phyloP scores from a whole-genome alignment of 495 filamentous ascomycete genomes.

The Podospora comata region DNA sequence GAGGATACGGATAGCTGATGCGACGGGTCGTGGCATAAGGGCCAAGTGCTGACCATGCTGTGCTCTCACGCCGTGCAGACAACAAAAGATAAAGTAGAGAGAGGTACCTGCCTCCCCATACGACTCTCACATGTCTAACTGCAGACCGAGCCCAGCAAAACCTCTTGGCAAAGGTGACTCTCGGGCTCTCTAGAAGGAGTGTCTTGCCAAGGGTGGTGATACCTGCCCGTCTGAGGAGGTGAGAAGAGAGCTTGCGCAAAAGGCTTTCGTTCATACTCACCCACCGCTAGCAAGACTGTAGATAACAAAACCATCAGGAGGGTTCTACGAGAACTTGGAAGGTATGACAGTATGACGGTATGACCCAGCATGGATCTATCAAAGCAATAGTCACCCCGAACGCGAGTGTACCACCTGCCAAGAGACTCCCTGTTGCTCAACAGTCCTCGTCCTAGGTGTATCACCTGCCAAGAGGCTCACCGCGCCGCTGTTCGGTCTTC shows the following conservation, averaged over 20 bases:
- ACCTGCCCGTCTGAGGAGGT: neutral
- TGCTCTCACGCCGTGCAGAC: no score
- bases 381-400: no score
- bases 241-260: neutral
- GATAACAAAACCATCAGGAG: no score
- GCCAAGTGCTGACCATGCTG: neutral
- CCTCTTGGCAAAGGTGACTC: neutral
- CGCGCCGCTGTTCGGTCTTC: no score
- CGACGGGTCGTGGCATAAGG: neutral
- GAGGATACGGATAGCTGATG: neutral
- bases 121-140: neutral
- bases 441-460: no score
- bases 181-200: neutral
- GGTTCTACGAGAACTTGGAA: neutral
- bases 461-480: neutral
- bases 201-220: neutral
- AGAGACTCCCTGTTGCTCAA: neutral
- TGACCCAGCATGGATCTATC: neutral
- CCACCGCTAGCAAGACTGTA: no score
- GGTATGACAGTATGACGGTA: neutral
- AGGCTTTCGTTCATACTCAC: neutral
- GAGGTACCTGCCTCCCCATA: no score
- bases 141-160: no score
- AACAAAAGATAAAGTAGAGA: no score
- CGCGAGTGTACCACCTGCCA: neutral